These are phyloP conservation scores for Diaporthe citriasiana DNA, from an alignment of 2,329 filamentous ascomycete genomes.

Conservation along the genomic window DNA sequence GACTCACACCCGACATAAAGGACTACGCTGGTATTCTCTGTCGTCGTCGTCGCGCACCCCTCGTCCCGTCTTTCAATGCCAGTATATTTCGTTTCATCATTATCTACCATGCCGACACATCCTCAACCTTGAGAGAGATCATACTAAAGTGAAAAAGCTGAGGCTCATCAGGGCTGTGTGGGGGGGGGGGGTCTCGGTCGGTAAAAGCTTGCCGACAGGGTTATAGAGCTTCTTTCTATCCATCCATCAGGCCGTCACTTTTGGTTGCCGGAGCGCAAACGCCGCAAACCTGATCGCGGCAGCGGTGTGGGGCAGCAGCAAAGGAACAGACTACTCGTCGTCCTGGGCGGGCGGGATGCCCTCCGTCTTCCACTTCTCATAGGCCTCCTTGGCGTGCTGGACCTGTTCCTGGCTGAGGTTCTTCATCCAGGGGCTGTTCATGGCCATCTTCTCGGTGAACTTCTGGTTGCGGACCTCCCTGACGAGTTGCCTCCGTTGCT, in stretches of 20 bases:
- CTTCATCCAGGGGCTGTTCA: slow-evolving; percentile 85
- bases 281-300: slow-evolving; percentile 2
- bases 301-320: neutral
- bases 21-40: neutral
- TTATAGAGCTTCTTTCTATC: too few relatives aligned
- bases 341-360: slow-evolving; percentile 49
- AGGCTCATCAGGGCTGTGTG: too few relatives aligned
- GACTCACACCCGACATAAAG: neutral
- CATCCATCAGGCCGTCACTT: neutral
- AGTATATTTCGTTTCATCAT: slow-evolving; percentile 28
- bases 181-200: neutral
- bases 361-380: slow-evolving; percentile 67
- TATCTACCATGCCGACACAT: neutral
- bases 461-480: slow-evolving; percentile 60
- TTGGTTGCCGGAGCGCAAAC: too few relatives aligned
- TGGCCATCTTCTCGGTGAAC: slow-evolving; percentile 83
- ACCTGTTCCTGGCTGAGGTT: slow-evolving; percentile 83
- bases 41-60: neutral
- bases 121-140: too few relatives aligned
- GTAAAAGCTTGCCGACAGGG: too few relatives aligned
- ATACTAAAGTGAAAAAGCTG: neutral
- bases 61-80: slow-evolving; percentile 1
- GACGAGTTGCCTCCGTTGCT: slow-evolving; percentile 54
- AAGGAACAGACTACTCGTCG: slow-evolving; percentile 26
- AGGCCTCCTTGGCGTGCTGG: slow-evolving; percentile 79